Evolutionary conservation across 371 early-diverging fungal species (phyloP).

Genomic region (Actinomortierella ambigua): DNA sequence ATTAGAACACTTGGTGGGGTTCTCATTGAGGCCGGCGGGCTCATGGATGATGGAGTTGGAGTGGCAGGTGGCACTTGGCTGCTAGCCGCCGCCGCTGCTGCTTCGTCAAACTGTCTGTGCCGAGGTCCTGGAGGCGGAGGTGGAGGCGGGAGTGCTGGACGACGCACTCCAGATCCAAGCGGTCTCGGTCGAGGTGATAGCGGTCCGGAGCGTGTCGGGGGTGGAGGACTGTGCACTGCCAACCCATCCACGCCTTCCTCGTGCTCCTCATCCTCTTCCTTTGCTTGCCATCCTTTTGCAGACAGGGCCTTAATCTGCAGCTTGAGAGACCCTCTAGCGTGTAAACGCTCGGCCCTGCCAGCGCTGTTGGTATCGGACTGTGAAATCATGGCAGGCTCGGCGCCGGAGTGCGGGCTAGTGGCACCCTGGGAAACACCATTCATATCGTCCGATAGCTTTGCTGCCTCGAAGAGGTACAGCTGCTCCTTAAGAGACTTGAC

Average conservation of each 20-base stretch:
- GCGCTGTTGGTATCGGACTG: neutral
- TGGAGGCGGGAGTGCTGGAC: constrained; percentile 42
- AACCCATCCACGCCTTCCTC: constrained; percentile 15
- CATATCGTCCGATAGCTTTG: constrained; percentile 21
- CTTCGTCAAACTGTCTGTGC: constrained; percentile 26
- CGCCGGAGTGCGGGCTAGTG: too few species aligned
- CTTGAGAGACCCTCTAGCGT: constrained; percentile 22
- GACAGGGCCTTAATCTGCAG: constrained; percentile 35
- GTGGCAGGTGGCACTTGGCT: constrained; percentile 10
- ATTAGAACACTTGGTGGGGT: too few species aligned
- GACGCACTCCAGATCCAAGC: constrained; percentile 29
- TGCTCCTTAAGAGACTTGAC: constrained; percentile 41
- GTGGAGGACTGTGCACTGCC: constrained; percentile 4
- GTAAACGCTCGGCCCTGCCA: constrained; percentile 20
- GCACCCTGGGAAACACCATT: constrained; percentile 15
- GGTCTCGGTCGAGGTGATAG: constrained; percentile 1
- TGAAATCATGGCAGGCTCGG: too few species aligned
- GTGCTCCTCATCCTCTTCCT: constrained; percentile 43
- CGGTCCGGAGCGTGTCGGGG: constrained; percentile 14
- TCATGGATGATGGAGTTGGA: constrained; percentile 3
- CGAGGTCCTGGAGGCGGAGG: constrained; percentile 46
- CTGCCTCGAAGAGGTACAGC: constrained; percentile 30
- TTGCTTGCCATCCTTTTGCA: constrained; percentile 41
- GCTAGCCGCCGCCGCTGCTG: constrained; percentile 4
- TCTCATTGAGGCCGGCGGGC: too few species aligned